Percentiles rank a stretch among this genome's conserved stretches.
phyloP scores from a whole-genome alignment of 352 stramenopile genomes.

The Phytophthora constricta region DNA sequence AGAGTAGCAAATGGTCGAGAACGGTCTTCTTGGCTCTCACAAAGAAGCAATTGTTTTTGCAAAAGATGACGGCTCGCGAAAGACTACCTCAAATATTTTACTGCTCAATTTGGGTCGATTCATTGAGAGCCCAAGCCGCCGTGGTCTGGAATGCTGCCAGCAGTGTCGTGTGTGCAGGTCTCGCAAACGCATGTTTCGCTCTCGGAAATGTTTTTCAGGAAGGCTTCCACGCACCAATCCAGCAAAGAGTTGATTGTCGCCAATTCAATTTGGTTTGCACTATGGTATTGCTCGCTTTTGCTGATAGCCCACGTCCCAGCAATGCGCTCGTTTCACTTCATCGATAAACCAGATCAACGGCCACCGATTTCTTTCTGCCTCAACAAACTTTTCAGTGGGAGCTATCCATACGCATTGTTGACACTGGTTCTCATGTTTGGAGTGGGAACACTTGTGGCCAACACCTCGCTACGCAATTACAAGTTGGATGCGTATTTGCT shows the following conservation, averaged over 20 bases:
- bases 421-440: slow-evolving; percentile 13
- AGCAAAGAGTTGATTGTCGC: slow-evolving; percentile 10
- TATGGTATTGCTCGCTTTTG: slow-evolving; percentile 27
- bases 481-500: background rate
- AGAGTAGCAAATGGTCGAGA: background rate
- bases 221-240: slow-evolving; percentile 13
- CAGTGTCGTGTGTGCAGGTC: slow-evolving; percentile 12
- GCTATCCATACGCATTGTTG: background rate
- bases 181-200: slow-evolving; percentile 7
- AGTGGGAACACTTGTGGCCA: background rate
- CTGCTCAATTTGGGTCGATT: background rate
- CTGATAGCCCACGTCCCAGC: slow-evolving; percentile 16
- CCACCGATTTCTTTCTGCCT: slow-evolving; percentile 19
- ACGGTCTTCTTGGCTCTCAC: background rate
- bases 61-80: background rate
- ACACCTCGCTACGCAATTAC: background rate
- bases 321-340: slow-evolving; percentile 23
- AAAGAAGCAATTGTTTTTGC: background rate
- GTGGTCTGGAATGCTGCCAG: slow-evolving; percentile 12
- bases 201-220: slow-evolving; percentile 25
- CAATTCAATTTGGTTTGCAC: slow-evolving; percentile 9
- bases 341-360: background rate
- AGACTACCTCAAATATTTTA: background rate
- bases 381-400: slow-evolving; percentile 4
- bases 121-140: slow-evolving; percentile 2